Conservation (phyloP, 1,284 basidiomycete genomes). For the Phellinidium pouzarii region DNA sequence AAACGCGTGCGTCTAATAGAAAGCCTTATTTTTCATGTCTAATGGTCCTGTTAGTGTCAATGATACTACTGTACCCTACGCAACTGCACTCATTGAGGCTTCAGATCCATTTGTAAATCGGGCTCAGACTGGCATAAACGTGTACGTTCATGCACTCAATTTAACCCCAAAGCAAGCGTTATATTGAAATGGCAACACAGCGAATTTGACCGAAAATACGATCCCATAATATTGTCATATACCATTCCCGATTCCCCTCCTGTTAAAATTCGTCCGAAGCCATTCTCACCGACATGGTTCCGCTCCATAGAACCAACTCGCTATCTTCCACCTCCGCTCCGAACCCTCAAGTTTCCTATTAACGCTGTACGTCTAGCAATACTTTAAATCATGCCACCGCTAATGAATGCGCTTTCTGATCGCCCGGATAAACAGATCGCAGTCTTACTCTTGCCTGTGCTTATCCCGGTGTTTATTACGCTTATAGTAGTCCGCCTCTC, state of each 20-base stretch:
- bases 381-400: slow-evolving; percentile 28
- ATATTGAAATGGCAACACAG: slow-evolving; percentile 13
- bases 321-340: slow-evolving; percentile 27
- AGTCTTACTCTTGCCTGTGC: slow-evolving; percentile 25
- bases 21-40: not conserved
- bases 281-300: slow-evolving; percentile 21
- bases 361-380: slow-evolving; percentile 33
- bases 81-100: slow-evolving; percentile 67
- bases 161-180: not conserved
- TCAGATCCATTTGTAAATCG: slow-evolving; percentile 64
- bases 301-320: slow-evolving; percentile 13
- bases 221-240: slow-evolving; percentile 22
- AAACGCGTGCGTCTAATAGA: slow-evolving; percentile 53
- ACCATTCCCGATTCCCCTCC: slow-evolving; percentile 18
- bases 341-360: slow-evolving; percentile 31
- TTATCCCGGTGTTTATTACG: slow-evolving; percentile 30
- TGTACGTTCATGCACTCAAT: slow-evolving; percentile 38
- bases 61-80: slow-evolving; percentile 78
- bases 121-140: slow-evolving; percentile 48
- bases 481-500: slow-evolving; percentile 21
- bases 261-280: slow-evolving; percentile 6
- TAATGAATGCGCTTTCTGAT: not conserved
- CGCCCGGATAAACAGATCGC: not conserved
- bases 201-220: slow-evolving; percentile 24
- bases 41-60: slow-evolving; percentile 40